Evolutionary conservation across 331 rosid species (phyloP).

Genomic region (Rosa hybrid): DNA sequence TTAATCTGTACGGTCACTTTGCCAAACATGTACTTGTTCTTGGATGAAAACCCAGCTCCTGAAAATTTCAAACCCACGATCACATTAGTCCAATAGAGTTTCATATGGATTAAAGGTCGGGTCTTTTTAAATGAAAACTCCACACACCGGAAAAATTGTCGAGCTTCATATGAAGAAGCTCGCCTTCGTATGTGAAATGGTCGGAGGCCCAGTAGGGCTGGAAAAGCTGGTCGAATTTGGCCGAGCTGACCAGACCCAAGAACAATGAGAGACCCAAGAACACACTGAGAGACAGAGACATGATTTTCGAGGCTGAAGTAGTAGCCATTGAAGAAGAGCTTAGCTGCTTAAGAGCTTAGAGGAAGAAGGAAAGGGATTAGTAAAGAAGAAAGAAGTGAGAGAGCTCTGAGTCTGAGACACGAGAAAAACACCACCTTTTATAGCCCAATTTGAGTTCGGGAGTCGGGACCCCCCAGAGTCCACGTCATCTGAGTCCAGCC

Average conservation of each 20-base stretch:
- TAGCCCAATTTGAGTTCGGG: slow-evolving; percentile 42
- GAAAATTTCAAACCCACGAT: slow-evolving; percentile 21
- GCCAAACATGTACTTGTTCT: slow-evolving; percentile 85
- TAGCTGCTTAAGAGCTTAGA: too few relatives aligned
- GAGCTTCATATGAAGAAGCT: slow-evolving; percentile 69
- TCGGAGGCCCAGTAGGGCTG: slow-evolving; percentile 87
- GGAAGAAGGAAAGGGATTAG: not conserved
- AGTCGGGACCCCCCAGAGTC: slow-evolving; percentile 31
- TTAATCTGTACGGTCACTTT: slow-evolving; percentile 78
- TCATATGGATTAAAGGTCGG: not conserved
- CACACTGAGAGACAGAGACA: slow-evolving; percentile 28
- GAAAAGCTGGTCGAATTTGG: slow-evolving; percentile 77
- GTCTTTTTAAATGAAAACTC: not conserved
- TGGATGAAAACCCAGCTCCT: slow-evolving; percentile 96
- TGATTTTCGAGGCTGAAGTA: not conserved
- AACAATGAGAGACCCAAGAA: slow-evolving; percentile 38
- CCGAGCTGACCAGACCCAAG: slow-evolving; percentile 50
- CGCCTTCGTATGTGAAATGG: slow-evolving; percentile 77
- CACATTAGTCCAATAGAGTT: not conserved
- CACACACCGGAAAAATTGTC: slow-evolving; percentile 73
- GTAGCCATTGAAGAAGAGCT: slow-evolving; percentile 28
- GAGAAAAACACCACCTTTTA: slow-evolving; percentile 27
- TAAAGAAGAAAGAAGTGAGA: slow-evolving; percentile 5
- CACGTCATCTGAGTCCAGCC: slow-evolving; percentile 33
- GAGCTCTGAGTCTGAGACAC: slow-evolving; percentile 23